These are phyloP conservation scores for Talaromyces stipitatus DNA, from an alignment of 495 filamentous ascomycete genomes.

Conservation along the genomic window DNA sequence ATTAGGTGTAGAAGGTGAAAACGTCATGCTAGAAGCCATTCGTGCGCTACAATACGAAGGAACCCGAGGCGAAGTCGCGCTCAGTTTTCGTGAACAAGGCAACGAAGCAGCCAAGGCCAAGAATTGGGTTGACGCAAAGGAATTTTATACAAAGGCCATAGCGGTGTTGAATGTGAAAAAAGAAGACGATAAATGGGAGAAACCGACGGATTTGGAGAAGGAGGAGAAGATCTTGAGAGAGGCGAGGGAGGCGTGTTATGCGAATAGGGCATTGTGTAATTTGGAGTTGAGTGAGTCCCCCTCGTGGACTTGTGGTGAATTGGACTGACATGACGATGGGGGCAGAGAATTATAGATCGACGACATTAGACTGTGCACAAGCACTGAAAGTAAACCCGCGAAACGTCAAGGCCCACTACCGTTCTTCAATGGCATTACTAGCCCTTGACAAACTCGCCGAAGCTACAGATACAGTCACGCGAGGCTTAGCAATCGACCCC, in stretches of 20 bases:
- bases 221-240: conserved; percentile 50
- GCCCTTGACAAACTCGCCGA: conserved; percentile 64
- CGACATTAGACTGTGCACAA: conserved; percentile 73
- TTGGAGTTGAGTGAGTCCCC: conserved; percentile 55
- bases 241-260: conserved; percentile 67
- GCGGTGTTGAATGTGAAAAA: conserved; percentile 48
- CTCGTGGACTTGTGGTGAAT: neutral
- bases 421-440: conserved; percentile 66
- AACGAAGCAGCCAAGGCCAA: conserved; percentile 76
- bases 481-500: conserved; percentile 63
- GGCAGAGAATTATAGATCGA: conserved; percentile 73
- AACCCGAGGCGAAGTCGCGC: conserved; percentile 68
- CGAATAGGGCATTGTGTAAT: conserved; percentile 84
- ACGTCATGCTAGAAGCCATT: conserved; percentile 74
- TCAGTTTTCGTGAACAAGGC: conserved; percentile 77
- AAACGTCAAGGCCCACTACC: conserved; percentile 86
- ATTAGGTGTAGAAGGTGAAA: conserved; percentile 44
- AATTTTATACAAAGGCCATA: conserved; percentile 84
- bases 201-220: conserved; percentile 36
- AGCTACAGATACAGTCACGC: conserved; percentile 64
- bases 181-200: conserved; percentile 43
- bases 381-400: conserved; percentile 66
- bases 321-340: neutral
- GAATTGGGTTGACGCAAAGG: conserved; percentile 75
- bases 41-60: conserved; percentile 90